Evolutionary conservation across 805 yeast species (phyloP), one percentile per base, ranked within the genome.

Genomic region (Ogataea methylovora): DNA sequence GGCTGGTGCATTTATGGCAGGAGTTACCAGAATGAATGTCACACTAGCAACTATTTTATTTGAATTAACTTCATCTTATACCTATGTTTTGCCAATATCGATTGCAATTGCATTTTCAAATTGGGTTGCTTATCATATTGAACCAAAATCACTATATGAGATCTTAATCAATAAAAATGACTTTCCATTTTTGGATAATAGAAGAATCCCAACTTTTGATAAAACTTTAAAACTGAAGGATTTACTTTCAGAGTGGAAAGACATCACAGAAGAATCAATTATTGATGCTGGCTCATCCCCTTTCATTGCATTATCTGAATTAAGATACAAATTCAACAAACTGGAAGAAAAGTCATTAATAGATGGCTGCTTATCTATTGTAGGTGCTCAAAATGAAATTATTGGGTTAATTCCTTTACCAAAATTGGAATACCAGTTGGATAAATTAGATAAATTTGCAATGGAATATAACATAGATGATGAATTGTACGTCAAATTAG

Each of bases 1-100:
- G 0, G 85, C 94, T 0, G 94, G 87, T 1, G 69, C 94, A 1
- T 81, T 84, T 37, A 63, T 84, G 44, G 75, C 92, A 0, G 94
- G 94, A 4, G 76, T 79, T n/a, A 84, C 95, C 3, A 75, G 84
- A 43, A 70, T 85, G 58, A 83, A 88, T 4, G 79, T 84, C 42
- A 72, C 86, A 30, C 77, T 82, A 6, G 95, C 84, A 12, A 88
- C 85, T 6, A 74, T 86, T 19, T 65, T 84, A 42, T 82, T 84
- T 54, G 95, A 85, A 54, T 60, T 84, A 27, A 84, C 95, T 0
- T 95, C 95, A 16, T 95, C 95, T 0, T 66, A 85, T 32, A 72
- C 83, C 0, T 85, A 84, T 49, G 86, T 84, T 3, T 61, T 85
- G 28, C 95, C 95, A 0, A 80, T 85, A 16, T 82, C 82, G 90